These are phyloP conservation scores for Dacryopinax primogenitus DNA, from an alignment of 768 basidiomycete species.

Conservation along the genomic window DNA sequence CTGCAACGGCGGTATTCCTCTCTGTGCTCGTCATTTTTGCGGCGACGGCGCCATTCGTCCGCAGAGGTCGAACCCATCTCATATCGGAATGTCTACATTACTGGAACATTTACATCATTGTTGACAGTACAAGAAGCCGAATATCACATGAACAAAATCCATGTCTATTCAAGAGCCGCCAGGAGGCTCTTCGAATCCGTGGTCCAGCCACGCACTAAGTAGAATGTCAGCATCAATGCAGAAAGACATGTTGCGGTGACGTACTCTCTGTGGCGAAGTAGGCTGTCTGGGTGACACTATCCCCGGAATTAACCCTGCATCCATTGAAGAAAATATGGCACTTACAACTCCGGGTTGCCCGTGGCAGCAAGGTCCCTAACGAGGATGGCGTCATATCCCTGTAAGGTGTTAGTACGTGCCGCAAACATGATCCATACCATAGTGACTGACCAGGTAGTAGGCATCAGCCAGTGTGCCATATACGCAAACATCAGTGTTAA, in stretches of 20 bases:
- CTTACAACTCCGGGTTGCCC: not conserved
- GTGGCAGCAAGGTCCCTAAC: not conserved
- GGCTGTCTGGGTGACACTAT: not conserved
- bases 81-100: not conserved
- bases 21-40: no score
- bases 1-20: no score
- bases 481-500: not conserved
- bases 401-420: not conserved
- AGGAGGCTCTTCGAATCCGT: not conserved
- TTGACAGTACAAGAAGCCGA: not conserved
- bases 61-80: no score
- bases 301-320: not conserved
- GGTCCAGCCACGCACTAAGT: not conserved
- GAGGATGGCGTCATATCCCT: not conserved
- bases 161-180: not conserved
- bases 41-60: no score
- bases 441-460: not conserved
- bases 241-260: not conserved
- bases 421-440: not conserved
- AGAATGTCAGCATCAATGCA: not conserved
- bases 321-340: no score
- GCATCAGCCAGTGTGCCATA: not conserved
- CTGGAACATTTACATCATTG: not conserved
- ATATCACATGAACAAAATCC: not conserved
- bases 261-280: slow-evolving; percentile 5